Percentiles rank a stretch among this genome's conserved stretches.
Conservation (phyloP, 495 filamentous ascomycete species). For the Melanomma pulvis-pyrius region DNA sequence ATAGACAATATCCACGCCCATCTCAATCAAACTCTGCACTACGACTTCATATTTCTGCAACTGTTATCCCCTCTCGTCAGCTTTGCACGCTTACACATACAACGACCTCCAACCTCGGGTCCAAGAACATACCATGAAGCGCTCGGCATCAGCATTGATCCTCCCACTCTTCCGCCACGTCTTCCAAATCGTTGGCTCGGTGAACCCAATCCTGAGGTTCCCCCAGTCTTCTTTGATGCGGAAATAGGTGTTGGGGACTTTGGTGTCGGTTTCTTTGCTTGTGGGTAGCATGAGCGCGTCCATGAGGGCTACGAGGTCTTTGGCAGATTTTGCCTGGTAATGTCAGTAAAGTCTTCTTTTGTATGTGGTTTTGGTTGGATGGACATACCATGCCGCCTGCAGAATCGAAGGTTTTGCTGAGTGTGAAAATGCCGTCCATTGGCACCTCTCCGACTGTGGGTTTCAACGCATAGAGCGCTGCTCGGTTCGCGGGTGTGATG, state of each 20-base stretch:
- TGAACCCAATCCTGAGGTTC: constrained; percentile 32
- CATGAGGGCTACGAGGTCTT: constrained; percentile 40
- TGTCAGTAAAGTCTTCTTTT: not conserved
- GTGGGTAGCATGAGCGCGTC: constrained; percentile 40
- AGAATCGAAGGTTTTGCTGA: constrained; percentile 39
- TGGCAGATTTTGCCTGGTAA: constrained; percentile 38
- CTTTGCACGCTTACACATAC: not conserved
- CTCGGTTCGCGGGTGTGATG: constrained; percentile 43
- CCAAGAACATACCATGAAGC: constrained; percentile 34
- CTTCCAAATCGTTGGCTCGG: constrained; percentile 37
- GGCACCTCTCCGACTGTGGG: constrained; percentile 38
- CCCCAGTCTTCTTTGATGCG: constrained; percentile 37
- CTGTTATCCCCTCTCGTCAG: constrained; percentile 15
- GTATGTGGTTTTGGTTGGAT: too few relatives aligned
- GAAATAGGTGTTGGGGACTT: constrained; percentile 20
- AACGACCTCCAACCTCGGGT: too few relatives aligned
- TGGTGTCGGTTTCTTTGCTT: constrained; percentile 22
- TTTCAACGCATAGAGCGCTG: constrained; percentile 42
- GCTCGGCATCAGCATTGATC: constrained; percentile 36
- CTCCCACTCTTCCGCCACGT: constrained; percentile 33
- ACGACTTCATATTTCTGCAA: constrained; percentile 37
- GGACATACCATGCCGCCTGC: constrained; percentile 38
- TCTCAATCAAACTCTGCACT: constrained; percentile 31
- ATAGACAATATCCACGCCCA: constrained; percentile 36
- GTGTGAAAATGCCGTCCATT: constrained; percentile 38